Base-by-base conservation (phyloP, 75 land plant species). In the Isoetes taiwanensis region DNA sequence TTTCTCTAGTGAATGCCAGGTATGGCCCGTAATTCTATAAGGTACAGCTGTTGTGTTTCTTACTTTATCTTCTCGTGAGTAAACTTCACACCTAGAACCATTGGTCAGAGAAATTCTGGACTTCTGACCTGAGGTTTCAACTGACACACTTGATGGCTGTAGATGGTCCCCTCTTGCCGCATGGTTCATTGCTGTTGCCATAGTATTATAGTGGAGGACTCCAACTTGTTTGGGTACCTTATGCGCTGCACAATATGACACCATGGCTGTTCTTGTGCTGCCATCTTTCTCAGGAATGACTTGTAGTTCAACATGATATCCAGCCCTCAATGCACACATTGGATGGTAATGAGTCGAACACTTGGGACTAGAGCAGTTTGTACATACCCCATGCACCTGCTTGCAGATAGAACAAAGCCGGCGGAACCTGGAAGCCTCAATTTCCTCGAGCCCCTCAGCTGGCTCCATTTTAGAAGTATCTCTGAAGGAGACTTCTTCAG, bases 291-390 rank as follows among this genome's bases (percentile, higher is more conserved):
- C 76, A 63, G 46, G 64, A 41, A 70, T 57, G 62, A 74, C 72
- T 26, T 76, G 81, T n/a, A n/a, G n/a, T n/a, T 93, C 98, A 94
- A 93, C 84, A 41, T 84, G 72, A 55, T 93, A 93, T 40, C 98
- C 96, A 37, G 89, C 98, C 48, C 81, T 84, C 58, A 81, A 81
- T 32, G 90, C 95, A 79, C 98, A 93, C 88, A 83, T 93, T 29
- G 89, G 78, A 74, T 93, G 98, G 59, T 74, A 93, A 42, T 69
- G 62, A 8, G 84, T 88, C 9, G 78, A 73, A 50, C 99, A 93
- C 59, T 72, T 79, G 32, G 56, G 56, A 33, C 48, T 32, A 56
- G 65, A 74, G 68, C 99, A 93, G 32, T 77, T 83, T n/a, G 73
- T 84, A 67, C 99, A 93, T 1, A 84, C 78, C 31, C 99, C 99